Conservation (phyloP, 257 asterid species). For the Solanum chmielewskii region DNA sequence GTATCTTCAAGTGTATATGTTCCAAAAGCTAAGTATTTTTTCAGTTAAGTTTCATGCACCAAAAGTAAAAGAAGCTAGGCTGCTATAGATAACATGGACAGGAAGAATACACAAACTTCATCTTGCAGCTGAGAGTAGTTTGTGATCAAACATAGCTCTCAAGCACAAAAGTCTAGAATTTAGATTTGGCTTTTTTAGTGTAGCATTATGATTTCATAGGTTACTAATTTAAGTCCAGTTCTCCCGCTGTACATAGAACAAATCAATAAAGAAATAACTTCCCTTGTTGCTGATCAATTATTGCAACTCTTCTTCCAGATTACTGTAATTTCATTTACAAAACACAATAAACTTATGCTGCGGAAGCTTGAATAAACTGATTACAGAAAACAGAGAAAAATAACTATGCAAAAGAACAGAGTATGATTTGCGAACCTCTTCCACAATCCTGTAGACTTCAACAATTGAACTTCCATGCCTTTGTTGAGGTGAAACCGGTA, state of each 20-base stretch:
- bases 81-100: not conserved
- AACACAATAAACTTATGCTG: not conserved
- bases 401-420: not conserved
- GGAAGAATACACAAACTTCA: not conserved
- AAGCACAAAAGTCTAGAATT: not conserved
- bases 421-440: constrained; percentile 49
- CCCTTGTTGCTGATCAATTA: not conserved
- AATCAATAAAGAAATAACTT: not conserved
- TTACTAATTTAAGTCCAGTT: not conserved
- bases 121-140: not conserved
- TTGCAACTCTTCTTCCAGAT: not conserved
- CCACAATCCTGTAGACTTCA: constrained; percentile 98
- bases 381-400: not conserved
- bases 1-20: not conserved
- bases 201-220: not conserved
- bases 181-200: not conserved
- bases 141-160: not conserved
- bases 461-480: constrained; percentile 93
- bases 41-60: not conserved
- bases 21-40: not conserved
- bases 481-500: constrained; percentile 81
- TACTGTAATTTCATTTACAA: not conserved
- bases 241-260: not conserved
- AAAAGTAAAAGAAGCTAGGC: not conserved
- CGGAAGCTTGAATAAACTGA: not conserved